These are phyloP conservation scores for Daldinia caldariorum DNA, from an alignment of 495 filamentous ascomycete species.

Conservation along the genomic window DNA sequence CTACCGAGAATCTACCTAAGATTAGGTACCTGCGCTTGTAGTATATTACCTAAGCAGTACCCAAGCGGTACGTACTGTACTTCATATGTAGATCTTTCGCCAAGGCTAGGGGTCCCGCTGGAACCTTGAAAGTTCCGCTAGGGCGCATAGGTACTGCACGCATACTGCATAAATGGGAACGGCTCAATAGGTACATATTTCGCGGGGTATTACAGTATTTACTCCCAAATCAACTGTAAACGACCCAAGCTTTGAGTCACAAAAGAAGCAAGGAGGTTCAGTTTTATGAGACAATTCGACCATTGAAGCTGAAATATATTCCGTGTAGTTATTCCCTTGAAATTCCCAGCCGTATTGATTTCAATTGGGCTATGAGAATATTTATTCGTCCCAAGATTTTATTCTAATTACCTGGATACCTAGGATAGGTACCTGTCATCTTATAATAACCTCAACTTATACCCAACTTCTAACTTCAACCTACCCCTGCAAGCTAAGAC, in stretches of 20 bases:
- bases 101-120: constrained; percentile 7
- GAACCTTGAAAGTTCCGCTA: constrained; percentile 18
- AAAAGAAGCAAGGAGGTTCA: neutral
- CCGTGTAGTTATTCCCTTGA: neutral
- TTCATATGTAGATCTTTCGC: neutral
- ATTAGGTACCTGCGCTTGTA: neutral
- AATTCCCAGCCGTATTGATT: neutral
- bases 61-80: neutral
- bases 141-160: too few species aligned
- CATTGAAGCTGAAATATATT: neutral
- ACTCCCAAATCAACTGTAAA: neutral
- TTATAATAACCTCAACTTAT: neutral
- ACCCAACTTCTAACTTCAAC: neutral
- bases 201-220: constrained; percentile 12
- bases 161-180: constrained; percentile 9
- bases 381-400: neutral
- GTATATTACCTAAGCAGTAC: neutral
- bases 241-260: constrained; percentile 11
- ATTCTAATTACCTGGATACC: neutral
- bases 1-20: neutral
- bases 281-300: neutral
- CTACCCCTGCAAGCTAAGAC: too few species aligned
- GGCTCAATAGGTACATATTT: constrained; percentile 9
- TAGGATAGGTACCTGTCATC: neutral
- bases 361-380: neutral